Evolutionary conservation across 1,284 basidiomycete genomes (phyloP), one percentile per base, ranked within the genome.

Genomic region (Cystobasidium sp.): DNA sequence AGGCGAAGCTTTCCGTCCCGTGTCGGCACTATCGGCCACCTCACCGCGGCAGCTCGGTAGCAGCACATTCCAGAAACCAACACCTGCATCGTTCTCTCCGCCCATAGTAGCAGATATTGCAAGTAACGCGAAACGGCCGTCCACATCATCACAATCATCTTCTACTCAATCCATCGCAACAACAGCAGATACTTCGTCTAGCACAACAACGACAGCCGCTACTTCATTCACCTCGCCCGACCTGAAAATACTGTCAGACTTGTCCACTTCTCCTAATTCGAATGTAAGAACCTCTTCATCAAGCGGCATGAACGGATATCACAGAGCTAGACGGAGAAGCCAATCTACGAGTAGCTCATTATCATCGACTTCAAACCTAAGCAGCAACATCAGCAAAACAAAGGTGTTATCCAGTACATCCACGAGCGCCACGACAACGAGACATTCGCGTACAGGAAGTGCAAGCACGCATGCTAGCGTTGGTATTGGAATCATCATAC

Each of bases 71-170:
- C 47, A 16, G 2, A 37, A 39, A 14, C 24, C 12, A 10, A 14
- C 8, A 37, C 47, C 8, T 39, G 31, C 49, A 1, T 16, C 47
- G 37, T 6, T 53, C 37, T 22, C 51, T 39, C 39, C 64, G 8
- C 61, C 64, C 39, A 55, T 31, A 49, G 16, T 22, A n/a, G n/a
- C 68, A 44, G n/a, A 22, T 4, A 37, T 20, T 2, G 24, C 59
- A n/a, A 71, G 64, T 0, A 37, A 16, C 2, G 24, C 59, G 37
- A 71, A 71, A 41, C 44, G 69, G 37, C 69, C 69, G 18, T 71
- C 69, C 20, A 64, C 69, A 31, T 63, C 69, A 9, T 71, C 69
- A 7, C 59, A 63, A 55, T 71, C 69, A 1, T 71, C 69, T 18
- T 70, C 68, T 7, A 41, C 56, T 41, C 6, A 41, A 4, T 37